Percentiles rank a stretch among this genome's conserved stretches.
Conservation (phyloP, 2,329 filamentous ascomycete genomes). For the Penicillium paneum region DNA sequence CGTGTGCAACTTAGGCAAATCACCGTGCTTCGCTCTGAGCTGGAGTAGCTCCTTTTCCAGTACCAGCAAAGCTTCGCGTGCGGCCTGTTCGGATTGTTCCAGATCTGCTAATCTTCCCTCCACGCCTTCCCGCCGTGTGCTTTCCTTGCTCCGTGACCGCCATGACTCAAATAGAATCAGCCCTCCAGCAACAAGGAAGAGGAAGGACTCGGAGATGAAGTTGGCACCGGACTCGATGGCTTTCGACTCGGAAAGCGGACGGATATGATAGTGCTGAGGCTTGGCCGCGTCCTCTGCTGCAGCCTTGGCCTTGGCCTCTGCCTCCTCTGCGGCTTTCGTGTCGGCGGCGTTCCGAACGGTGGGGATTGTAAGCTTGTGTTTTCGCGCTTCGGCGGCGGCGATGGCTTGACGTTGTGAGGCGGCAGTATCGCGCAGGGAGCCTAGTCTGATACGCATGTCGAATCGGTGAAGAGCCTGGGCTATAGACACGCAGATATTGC, state of each 20-base stretch:
- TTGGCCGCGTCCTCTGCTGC: conserved; percentile 48
- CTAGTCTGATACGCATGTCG: conserved; percentile 66
- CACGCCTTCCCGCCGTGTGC: conserved; percentile 58
- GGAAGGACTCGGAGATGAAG: conserved; percentile 65
- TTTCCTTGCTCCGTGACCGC: conserved; percentile 60
- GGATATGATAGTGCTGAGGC: conserved; percentile 53
- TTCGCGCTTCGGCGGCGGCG: conserved; percentile 54
- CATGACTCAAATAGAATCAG: conserved; percentile 62
- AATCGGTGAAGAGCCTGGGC: conserved; percentile 63
- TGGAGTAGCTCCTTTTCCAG: conserved; percentile 48
- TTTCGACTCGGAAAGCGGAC: conserved; percentile 64
- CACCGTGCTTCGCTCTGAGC: conserved; percentile 39
- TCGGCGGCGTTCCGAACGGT: conserved; percentile 63
- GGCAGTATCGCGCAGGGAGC: conserved; percentile 60
- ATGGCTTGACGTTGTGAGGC: conserved; percentile 48
- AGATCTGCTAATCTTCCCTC: conserved; percentile 57
- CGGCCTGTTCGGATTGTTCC: conserved; percentile 49
- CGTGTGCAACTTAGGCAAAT: conserved; percentile 23
- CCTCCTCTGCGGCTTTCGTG: conserved; percentile 54
- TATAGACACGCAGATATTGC: conserved; percentile 58
- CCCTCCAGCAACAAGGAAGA: conserved; percentile 62
- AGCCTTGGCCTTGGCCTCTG: conserved; percentile 44
- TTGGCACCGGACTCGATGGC: conserved; percentile 68
- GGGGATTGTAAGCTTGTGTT: conserved; percentile 51
- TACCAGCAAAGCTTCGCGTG: conserved; percentile 41